Conservation (phyloP, 345 rosid genomes). For the Toxicodendron radicans region DNA sequence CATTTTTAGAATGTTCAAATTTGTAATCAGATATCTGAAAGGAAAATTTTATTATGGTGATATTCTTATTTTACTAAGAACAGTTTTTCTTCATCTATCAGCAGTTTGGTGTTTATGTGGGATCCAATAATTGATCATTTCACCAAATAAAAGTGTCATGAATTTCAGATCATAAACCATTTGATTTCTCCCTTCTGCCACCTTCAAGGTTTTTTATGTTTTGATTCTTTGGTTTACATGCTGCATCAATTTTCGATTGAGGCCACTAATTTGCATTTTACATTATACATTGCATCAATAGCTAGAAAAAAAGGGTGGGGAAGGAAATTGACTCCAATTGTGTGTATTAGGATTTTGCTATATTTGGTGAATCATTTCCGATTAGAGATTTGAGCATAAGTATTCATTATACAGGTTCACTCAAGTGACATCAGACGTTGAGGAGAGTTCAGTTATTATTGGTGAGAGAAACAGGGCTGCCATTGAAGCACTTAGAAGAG, state of each 20-base stretch:
- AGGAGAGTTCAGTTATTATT: slow-evolving; percentile 77
- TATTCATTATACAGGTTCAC: slow-evolving; percentile 55
- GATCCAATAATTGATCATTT: too few relatives aligned
- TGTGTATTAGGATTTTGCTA: neutral
- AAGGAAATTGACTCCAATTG: neutral
- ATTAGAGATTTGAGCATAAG: slow-evolving; percentile 1
- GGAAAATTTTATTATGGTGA: neutral
- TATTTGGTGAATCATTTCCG: neutral
- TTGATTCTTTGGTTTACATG: too few relatives aligned
- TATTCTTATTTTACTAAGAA: too few relatives aligned
- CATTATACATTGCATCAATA: neutral
- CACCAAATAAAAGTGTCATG: too few relatives aligned
- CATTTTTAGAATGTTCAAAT: neutral
- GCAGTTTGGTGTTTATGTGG: too few relatives aligned
- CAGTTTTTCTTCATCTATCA: too few relatives aligned
- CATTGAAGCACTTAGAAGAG: slow-evolving; percentile 58
- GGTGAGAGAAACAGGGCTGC: slow-evolving; percentile 93
- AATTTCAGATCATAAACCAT: too few relatives aligned
- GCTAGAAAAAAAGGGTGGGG: neutral
- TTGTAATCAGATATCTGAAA: neutral
- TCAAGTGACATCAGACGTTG: slow-evolving; percentile 69
- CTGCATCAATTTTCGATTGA: too few relatives aligned
- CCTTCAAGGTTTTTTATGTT: too few relatives aligned
- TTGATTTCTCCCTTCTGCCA: too few relatives aligned
- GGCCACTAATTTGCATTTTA: neutral